Base-by-base conservation (phyloP, 140 eudicot species). In the Flaveria floridana region DNA sequence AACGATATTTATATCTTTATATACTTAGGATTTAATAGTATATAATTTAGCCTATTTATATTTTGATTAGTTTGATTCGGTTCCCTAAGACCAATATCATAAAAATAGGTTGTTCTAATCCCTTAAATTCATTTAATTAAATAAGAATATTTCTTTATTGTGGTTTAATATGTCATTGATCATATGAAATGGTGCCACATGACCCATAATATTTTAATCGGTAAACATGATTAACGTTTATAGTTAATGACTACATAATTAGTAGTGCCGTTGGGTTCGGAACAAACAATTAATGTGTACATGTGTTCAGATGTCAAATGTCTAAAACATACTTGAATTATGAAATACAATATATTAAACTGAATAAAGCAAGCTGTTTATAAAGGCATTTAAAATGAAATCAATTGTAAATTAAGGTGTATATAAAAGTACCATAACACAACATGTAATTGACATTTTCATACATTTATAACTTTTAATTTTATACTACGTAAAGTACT, bases 161-260 rank as follows among this genome's bases (percentile, higher is more conserved):
- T 1, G 41, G 41, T 34, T 34, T 34, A 34, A 34, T 34, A 34
- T 34, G 41, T 34, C 8, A 6, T 34, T 53, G 16, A n/a, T 55
- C 61, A 16, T 16, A 55, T 76, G 77, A 65, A 51, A 26, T 58
- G 75, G 64, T 72, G 6, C 37, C 37, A 78, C 82, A 78, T 78
- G 82, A 16, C 11, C 53, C 50, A 13, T 23, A 12, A 68, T 69
- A n/a, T 2, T 14, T 56, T 37, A 62, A 65, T 34, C 48, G 6
- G 14, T 62, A 8, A 47, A 78, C 51, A 46, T 78, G 57, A 12
- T 48, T 13, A 70, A 47, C 65, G 55, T 58, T 70, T 56, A 26
- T 50, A 69, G 71, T 69, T 23, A 42, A 55, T 69, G 15, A 48
- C 47, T 2, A 44, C 30, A n/a, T 64, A 64, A 48, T 39, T 42